Percentiles rank a stretch among this genome's conserved stretches.
Evolutionary conservation across 192 early-diverging fungal genomes (phyloP).

Genomic region (Backusella australiensis): DNA sequence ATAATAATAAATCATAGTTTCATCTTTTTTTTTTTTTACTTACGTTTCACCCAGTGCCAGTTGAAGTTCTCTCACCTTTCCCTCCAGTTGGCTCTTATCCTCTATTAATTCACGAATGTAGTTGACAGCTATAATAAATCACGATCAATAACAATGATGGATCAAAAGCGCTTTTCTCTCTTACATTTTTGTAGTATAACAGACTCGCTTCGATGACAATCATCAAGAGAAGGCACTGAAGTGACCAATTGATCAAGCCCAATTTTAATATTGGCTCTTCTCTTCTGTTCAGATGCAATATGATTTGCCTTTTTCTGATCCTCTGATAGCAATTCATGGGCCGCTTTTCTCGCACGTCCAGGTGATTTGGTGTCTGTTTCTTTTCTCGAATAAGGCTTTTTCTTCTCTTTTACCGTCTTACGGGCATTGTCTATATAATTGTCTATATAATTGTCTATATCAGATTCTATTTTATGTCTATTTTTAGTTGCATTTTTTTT

Average conservation of each 20-base stretch:
- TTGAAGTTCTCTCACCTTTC: slow-evolving; percentile 46
- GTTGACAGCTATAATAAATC: slow-evolving; percentile 54
- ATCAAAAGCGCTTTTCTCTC: neutral
- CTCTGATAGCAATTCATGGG: slow-evolving; percentile 74
- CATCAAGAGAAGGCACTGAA: slow-evolving; percentile 77
- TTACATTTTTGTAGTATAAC: slow-evolving; percentile 78
- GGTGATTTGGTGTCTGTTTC: neutral
- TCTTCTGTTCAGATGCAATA: slow-evolving; percentile 91
- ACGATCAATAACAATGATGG: neutral
- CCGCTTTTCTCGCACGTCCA: slow-evolving; percentile 26
- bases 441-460: neutral
- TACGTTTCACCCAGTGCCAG: slow-evolving; percentile 43
- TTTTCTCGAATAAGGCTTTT: neutral
- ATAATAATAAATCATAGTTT: neutral
- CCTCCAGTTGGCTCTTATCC: slow-evolving; percentile 52
- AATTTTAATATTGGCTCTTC: slow-evolving; percentile 83
- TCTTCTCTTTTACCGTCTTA: neutral
- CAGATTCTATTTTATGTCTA: neutral
- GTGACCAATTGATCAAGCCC: slow-evolving; percentile 88
- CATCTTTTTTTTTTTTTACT: slow-evolving; percentile 14
- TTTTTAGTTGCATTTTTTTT: neutral
- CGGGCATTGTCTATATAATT: neutral
- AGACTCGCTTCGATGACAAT: slow-evolving; percentile 79
- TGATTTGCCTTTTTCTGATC: slow-evolving; percentile 90
- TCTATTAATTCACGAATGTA: slow-evolving; percentile 67